Base-by-base conservation (phyloP, 1,284 basidiomycete genomes). In the Pterulicium gracile region DNA sequence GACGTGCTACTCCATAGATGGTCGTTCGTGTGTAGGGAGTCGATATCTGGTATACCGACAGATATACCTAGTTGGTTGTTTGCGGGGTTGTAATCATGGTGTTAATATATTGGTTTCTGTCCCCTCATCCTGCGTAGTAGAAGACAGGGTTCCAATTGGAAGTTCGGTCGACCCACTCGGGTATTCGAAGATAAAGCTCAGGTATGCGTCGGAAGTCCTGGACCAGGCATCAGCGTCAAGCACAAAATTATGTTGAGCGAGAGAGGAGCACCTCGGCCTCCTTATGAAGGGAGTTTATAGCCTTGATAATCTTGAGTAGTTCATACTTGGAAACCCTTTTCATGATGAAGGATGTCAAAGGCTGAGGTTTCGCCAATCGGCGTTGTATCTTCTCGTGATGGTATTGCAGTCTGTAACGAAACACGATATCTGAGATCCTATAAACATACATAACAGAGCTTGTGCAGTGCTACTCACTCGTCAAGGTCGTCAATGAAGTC, bases 1-100 rank as follows among this genome's bases (percentile, higher is more conserved):
- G 69, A 22, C 66, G 71, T 42, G 70, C 70, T 21, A 70, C 68
- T 32, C 72, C 72, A 36, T 73, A 43, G 15, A 39, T 39, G 19
- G 27, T 10, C 10, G 7, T 32, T 32, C 27, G 7, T 32, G 7
- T 32, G n/a, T n/a, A n/a, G n/a, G n/a, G n/a, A n/a, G n/a, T n/a
- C n/a, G n/a, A n/a, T n/a, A n/a, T n/a, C n/a, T n/a, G n/a, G n/a
- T n/a, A n/a, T n/a, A n/a, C n/a, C n/a, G n/a, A n/a, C n/a, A n/a
- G n/a, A n/a, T n/a, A n/a, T n/a, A n/a, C 10, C 27, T 32, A 32
- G 27, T 32, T 32, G 27, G n/a, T 32, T 32, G n/a, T 32, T 32
- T 32, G 27, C 10, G 27, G n/a, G 27, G 7, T 32, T 32, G n/a
- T 32, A n/a, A 10, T 32, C n/a, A 32, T 32, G 27, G n/a, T 32